Evolutionary conservation across 192 early-diverging fungal species (phyloP), one percentile per base, ranked within the genome.

Genomic region (Linnemannia schmuckeri): DNA sequence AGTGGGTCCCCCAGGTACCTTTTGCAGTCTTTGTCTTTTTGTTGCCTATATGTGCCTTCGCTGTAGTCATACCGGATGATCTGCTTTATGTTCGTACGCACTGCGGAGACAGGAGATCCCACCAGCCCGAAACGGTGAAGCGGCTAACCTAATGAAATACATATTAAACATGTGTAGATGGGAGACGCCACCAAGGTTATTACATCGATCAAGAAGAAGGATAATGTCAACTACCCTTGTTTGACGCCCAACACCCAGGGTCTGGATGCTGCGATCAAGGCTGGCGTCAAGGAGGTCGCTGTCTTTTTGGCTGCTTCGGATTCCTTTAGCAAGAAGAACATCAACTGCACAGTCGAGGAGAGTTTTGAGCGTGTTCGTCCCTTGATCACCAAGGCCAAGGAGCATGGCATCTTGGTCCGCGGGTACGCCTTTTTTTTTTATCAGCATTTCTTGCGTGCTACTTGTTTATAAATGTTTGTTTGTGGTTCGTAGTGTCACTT

Each of bases 241-340:
- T 92, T 99, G 70, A 94, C 94, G 20, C 98, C 98, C 27, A 99
- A 99, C 79, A 68, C 94, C 72, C 94, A 96, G 82, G 97, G 97
- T 0, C 90, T 98, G 13, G 93, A 97, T 75, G 88, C 91, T 7
- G 98, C 98, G 10, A 91, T 97, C 52, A 92, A 89, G 12, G 94
- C 94, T 3, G 96, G 95, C 8, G 96, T 94, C 13, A 82, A 94
- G 75, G 98, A 99, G 88, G 94, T 99, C 1, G 97, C 98, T 30
- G 94, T 99, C 17, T 99, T 99, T 89, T 93, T 94, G 44, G 96
- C 97, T 2, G 97, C 95, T 0, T 95, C 94, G 0, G 97, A 99
- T 81, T 90, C 94, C 2, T 99, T 99, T 84, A 96, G 94, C 69
- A 88, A 92, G 78, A 96, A 94, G 82, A 99, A 99, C 83, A 97